Evolutionary conservation across 371 early-diverging fungal species (phyloP).

Genomic region (Mucor irregularis): DNA sequence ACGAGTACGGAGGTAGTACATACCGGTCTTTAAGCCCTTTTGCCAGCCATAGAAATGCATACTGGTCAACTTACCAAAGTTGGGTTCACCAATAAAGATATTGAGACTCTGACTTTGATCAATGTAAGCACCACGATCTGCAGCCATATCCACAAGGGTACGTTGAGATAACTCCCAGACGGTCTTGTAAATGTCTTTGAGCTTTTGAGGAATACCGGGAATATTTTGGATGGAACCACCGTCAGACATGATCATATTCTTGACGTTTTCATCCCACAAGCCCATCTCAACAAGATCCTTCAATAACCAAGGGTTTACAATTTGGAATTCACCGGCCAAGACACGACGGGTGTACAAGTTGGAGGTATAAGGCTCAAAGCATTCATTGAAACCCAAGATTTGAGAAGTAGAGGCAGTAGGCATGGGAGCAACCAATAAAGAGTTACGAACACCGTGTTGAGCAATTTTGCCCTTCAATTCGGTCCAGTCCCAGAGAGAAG

Average conservation of each 20-base stretch:
- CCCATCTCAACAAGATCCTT: constrained; percentile 92
- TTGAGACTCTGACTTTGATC: constrained; percentile 98
- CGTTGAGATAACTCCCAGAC: constrained; percentile 97
- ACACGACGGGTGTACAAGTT: constrained; percentile 98
- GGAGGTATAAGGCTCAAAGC: constrained; percentile 95
- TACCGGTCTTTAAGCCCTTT: constrained; percentile 98
- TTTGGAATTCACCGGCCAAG: constrained; percentile 98
- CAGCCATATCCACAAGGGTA: constrained; percentile 77
- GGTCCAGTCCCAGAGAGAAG: constrained; percentile 90
- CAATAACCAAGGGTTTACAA: constrained; percentile 95
- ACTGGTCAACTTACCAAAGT: constrained; percentile 89
- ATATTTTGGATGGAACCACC: constrained; percentile 92
- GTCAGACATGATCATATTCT: constrained; percentile 95
- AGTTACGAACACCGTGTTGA: constrained; percentile 93
- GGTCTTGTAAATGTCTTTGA: constrained; percentile 96
- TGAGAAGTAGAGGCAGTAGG: constrained; percentile 99
- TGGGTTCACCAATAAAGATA: constrained; percentile 94
- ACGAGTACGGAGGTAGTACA: constrained; percentile 98
- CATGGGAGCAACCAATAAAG: constrained; percentile 96
- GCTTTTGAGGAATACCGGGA: constrained; percentile 75
- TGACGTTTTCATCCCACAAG: constrained; percentile 95
- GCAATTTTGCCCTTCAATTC: constrained; percentile 80
- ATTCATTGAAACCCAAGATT: constrained; percentile 98
- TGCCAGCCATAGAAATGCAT: constrained; percentile 99
- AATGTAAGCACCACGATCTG: constrained; percentile 95